Evolutionary conservation across 169 alveolate genomes (phyloP).

Genomic region (Eimeria zaria): DNA sequence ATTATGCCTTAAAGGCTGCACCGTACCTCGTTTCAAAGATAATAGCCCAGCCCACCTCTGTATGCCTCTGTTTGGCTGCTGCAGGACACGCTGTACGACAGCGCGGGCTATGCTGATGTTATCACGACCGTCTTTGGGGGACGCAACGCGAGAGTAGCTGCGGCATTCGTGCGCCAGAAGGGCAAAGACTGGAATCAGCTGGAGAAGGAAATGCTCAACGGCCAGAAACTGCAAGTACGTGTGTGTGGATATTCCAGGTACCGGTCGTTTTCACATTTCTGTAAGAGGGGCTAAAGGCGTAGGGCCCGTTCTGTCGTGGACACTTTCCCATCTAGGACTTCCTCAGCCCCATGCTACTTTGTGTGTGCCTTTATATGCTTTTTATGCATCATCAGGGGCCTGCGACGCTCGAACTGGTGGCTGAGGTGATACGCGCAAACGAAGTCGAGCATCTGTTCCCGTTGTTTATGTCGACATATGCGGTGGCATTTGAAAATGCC

Average conservation of each 20-base stretch:
- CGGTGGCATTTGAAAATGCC: constrained; percentile 80
- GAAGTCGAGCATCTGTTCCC: constrained; percentile 83
- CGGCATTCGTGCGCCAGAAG: constrained; percentile 92
- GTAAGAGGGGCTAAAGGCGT: not conserved
- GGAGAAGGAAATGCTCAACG: constrained; percentile 94
- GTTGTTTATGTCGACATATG: constrained; percentile 80
- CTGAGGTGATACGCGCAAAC: constrained; percentile 68
- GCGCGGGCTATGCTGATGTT: constrained; percentile 97
- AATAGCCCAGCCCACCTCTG: not conserved
- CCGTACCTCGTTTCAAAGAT: not conserved
- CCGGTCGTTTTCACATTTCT: not conserved
- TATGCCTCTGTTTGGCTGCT: not conserved
- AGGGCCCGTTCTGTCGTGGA: not conserved
- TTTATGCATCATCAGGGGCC: constrained; percentile 85
- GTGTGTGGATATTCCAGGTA: not conserved
- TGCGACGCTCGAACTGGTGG: constrained; percentile 82
- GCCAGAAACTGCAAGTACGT: constrained; percentile 93
- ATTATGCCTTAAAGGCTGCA: not conserved
- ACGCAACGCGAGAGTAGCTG: constrained; percentile 95
- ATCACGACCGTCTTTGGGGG: constrained; percentile 97
- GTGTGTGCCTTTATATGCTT: not conserved
- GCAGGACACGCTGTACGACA: constrained; percentile 94
- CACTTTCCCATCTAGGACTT: not conserved
- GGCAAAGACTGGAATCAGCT: constrained; percentile 95
- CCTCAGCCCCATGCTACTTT: not conserved